Percentiles rank a stretch among this genome's conserved stretches.
Conservation (phyloP, 129 eudicot genomes). For the Pseudognaphalium luteoalbum region DNA sequence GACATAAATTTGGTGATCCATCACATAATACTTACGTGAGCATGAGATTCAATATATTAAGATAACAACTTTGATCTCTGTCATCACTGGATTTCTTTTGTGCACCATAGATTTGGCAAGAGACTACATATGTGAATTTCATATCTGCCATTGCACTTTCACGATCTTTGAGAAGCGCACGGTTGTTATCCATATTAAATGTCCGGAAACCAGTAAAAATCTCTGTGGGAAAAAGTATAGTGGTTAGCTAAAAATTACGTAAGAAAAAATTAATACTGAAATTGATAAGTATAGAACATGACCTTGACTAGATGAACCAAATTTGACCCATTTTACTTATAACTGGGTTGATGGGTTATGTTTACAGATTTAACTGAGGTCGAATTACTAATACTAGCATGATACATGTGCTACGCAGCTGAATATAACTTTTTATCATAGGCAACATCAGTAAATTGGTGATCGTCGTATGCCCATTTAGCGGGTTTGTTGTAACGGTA, state of each 20-base stretch:
- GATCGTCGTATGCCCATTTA: too few species aligned
- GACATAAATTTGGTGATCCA: background rate
- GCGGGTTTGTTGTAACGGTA: too few species aligned
- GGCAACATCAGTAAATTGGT: too few species aligned
- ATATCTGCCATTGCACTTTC: slow-evolving; percentile 93
- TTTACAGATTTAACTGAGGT: background rate
- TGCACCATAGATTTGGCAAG: slow-evolving; percentile 93
- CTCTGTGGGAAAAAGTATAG: slow-evolving; percentile 50
- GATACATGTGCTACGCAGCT: too few species aligned
- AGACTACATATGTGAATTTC: slow-evolving; percentile 96
- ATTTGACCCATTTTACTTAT: background rate
- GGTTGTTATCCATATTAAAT: slow-evolving; percentile 46
- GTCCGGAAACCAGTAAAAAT: slow-evolving; percentile 83
- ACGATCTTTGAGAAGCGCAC: slow-evolving; percentile 50
- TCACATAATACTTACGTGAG: slow-evolving; percentile 42
- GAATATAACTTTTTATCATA: too few species aligned
- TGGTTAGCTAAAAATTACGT: slow-evolving; percentile 17
- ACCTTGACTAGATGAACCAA: background rate
- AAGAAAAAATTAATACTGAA: background rate
- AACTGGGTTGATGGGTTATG: background rate
- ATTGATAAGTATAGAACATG: background rate
- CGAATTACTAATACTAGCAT: background rate
- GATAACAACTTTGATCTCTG: slow-evolving; percentile 68
- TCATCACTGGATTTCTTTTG: slow-evolving; percentile 84
- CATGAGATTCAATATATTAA: slow-evolving; percentile 90